Conservation (phyloP, 805 yeast genomes). For the Metschnikowia similis region DNA sequence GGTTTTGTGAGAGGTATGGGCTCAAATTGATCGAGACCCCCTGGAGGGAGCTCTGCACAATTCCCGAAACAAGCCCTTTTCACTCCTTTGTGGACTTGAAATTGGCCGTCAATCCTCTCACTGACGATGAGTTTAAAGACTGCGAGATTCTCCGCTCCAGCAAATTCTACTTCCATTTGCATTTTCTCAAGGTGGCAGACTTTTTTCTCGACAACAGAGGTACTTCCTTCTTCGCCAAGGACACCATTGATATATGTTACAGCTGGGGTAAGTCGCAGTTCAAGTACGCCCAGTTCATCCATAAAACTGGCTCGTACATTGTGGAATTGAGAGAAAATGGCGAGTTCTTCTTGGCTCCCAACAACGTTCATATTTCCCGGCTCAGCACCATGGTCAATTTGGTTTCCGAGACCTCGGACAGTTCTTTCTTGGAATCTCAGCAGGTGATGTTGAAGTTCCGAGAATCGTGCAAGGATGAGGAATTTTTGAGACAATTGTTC, state of each 20-base stretch:
- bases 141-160: conserved; percentile 43
- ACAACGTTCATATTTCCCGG: conserved; percentile 76
- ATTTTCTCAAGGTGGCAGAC: conserved; percentile 62
- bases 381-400: conserved; percentile 44
- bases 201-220: conserved; percentile 82
- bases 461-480: conserved; percentile 52
- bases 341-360: conserved; percentile 77
- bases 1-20: conserved; percentile 83
- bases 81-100: conserved; percentile 74
- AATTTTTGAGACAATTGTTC: conserved; percentile 48
- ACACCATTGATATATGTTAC: conserved; percentile 63
- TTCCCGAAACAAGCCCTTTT: conserved; percentile 79
- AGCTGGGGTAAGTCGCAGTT: conserved; percentile 90
- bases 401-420: conserved; percentile 25
- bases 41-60: conserved; percentile 75
- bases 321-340: conserved; percentile 83
- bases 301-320: conserved; percentile 81
- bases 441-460: conserved; percentile 68
- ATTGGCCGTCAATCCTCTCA: conserved; percentile 70
- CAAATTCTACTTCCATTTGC: conserved; percentile 72
- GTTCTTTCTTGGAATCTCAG: conserved; percentile 57
- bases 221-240: conserved; percentile 53
- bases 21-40: conserved; percentile 79
- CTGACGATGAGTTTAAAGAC: conserved; percentile 47
- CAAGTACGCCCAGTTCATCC: conserved; percentile 84